Evolutionary conservation across 192 early-diverging fungal species (phyloP).

Genomic region (Podila epicladia): DNA sequence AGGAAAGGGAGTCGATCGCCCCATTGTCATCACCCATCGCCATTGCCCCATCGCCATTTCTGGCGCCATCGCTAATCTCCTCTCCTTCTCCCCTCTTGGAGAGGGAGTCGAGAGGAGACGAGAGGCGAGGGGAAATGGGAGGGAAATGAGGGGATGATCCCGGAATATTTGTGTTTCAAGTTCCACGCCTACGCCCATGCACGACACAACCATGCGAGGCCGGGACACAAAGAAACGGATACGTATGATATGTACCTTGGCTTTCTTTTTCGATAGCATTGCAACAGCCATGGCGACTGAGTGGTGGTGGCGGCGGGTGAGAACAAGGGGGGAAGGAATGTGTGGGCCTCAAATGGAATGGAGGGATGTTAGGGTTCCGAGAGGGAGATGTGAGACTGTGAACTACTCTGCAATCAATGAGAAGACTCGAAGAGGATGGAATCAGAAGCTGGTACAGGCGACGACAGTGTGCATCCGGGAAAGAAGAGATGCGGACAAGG

Average conservation of each 20-base stretch:
- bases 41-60: no score
- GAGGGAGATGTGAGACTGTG: neutral
- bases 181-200: neutral
- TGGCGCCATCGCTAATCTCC: no score
- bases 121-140: no score
- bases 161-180: neutral
- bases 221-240: neutral
- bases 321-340: neutral
- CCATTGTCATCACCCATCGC: no score
- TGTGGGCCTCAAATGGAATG: neutral
- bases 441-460: neutral
- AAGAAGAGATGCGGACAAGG: neutral
- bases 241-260: constrained; percentile 25
- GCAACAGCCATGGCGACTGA: constrained; percentile 19
- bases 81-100: no score
- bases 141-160: no score
- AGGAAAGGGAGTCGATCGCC: no score
- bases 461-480: neutral
- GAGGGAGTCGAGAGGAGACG: no score
- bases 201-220: neutral
- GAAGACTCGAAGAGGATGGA: neutral
- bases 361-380: neutral
- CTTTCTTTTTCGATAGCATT: constrained; percentile 24
- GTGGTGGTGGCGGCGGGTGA: neutral
- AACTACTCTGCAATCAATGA: no score